Percentiles rank a stretch among this genome's conserved stretches.
These are phyloP conservation scores for Annulohypoxylon stygium DNA, from an alignment of 495 filamentous ascomycete species.

Conservation along the genomic window DNA sequence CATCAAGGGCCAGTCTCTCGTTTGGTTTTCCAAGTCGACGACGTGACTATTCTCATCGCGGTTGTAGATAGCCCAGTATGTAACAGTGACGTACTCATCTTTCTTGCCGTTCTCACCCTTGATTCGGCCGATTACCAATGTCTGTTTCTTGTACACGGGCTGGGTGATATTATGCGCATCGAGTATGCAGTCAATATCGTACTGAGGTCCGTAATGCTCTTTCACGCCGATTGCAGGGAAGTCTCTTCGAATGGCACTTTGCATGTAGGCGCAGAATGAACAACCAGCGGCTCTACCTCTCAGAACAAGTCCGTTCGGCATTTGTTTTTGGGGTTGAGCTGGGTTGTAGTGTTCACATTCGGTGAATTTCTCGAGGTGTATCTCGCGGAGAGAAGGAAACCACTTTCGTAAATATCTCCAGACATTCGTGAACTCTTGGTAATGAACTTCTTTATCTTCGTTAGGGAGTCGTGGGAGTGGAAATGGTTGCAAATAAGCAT, in stretches of 20 bases:
- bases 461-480: not conserved
- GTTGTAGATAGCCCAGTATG: not conserved
- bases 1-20: not conserved
- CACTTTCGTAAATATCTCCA: constrained; percentile 15
- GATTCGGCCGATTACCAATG: constrained; percentile 25
- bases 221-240: not conserved
- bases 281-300: not conserved
- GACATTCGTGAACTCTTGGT: constrained; percentile 20
- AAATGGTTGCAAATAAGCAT: not conserved
- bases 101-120: not conserved
- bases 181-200: constrained; percentile 1
- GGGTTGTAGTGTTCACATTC: constrained; percentile 9
- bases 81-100: constrained; percentile 10
- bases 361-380: constrained; percentile 12
- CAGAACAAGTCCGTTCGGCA: not conserved
- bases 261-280: constrained; percentile 3
- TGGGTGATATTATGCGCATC: not conserved
- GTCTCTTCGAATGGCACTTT: not conserved
- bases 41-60: not conserved
- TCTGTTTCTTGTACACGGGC: constrained; percentile 19
- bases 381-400: constrained; percentile 25
- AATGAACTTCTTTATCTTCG: not conserved
- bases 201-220: not conserved
- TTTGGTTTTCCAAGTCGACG: not conserved
- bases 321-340: not conserved